A percentile compares a stretch with the other conserved stretches of the same genome.
Conservation (phyloP, 495 filamentous ascomycete species). For the Aspergillus leporis region DNA sequence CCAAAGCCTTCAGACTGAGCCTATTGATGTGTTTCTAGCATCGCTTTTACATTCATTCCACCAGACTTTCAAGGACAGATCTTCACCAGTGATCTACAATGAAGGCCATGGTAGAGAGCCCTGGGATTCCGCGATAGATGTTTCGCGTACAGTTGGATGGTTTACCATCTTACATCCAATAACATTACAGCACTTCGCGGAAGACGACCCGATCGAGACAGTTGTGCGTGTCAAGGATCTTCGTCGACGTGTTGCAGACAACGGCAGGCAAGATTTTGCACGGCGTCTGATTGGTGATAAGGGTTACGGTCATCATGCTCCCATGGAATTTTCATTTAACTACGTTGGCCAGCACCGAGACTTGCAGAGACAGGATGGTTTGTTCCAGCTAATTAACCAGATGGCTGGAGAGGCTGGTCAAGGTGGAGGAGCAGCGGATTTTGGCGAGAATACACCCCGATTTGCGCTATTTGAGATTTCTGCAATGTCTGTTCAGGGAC, state of each 20-base stretch:
- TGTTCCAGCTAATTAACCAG: constrained; percentile 58
- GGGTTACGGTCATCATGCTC: constrained; percentile 48
- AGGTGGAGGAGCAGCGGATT: constrained; percentile 56
- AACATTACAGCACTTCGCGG: constrained; percentile 23
- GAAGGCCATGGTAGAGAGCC: constrained; percentile 60
- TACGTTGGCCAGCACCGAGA: constrained; percentile 67
- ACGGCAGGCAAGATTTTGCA: constrained; percentile 53
- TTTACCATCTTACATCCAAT: constrained; percentile 60
- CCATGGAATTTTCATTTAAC: constrained; percentile 72
- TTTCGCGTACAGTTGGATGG: constrained; percentile 63
- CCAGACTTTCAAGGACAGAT: constrained; percentile 50
- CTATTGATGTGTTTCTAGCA: constrained; percentile 55
- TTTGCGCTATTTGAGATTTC: constrained; percentile 68
- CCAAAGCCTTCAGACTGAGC: constrained; percentile 48
- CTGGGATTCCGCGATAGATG: constrained; percentile 51
- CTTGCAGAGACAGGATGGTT: constrained; percentile 58
- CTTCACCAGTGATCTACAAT: constrained; percentile 53
- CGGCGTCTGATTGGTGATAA: constrained; percentile 47
- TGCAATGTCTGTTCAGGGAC: constrained; percentile 58
- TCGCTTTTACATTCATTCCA: constrained; percentile 54
- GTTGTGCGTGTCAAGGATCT: constrained; percentile 48
- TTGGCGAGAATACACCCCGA: constrained; percentile 54
- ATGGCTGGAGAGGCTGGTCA: constrained; percentile 48
- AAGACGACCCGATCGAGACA: constrained; percentile 38
- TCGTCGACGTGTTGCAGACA: constrained; percentile 43